phyloP scores from a whole-genome alignment of 371 early-diverging fungal genomes.

The Mucor saturninus region DNA sequence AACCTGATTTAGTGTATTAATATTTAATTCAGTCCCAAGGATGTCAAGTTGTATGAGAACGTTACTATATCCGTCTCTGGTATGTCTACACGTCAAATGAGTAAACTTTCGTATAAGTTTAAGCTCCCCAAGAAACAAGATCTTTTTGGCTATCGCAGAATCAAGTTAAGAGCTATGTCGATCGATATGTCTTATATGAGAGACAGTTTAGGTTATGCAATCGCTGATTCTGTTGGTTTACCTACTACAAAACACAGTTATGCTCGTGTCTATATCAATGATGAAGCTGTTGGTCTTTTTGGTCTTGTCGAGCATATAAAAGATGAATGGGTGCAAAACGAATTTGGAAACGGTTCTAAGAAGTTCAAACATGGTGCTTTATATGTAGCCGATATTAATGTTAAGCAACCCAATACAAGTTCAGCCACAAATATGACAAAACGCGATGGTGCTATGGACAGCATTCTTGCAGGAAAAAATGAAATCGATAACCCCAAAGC shows the following conservation, averaged over 20 bases:
- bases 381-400: slow-evolving; percentile 28
- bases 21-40: slow-evolving; percentile 9
- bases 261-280: slow-evolving; percentile 37
- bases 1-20: too few species aligned
- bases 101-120: slow-evolving; percentile 33
- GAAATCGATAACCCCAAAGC: background rate
- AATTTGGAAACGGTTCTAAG: slow-evolving; percentile 33
- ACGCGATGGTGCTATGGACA: too few species aligned
- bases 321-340: slow-evolving; percentile 38
- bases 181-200: slow-evolving; percentile 54
- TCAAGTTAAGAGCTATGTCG: slow-evolving; percentile 39
- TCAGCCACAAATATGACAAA: background rate
- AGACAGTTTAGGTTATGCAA: slow-evolving; percentile 52
- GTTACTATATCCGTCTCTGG: slow-evolving; percentile 29
- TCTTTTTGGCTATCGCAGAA: slow-evolving; percentile 33
- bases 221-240: slow-evolving; percentile 47
- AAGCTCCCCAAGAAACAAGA: slow-evolving; percentile 31
- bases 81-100: slow-evolving; percentile 23
- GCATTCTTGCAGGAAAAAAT: background rate
- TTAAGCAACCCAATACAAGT: slow-evolving; percentile 10
- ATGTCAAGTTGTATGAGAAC: slow-evolving; percentile 11
- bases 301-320: slow-evolving; percentile 37
- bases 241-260: slow-evolving; percentile 49
- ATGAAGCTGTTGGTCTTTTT: slow-evolving; percentile 40
- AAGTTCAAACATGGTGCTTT: slow-evolving; percentile 30